These are phyloP conservation scores for Lenzites betulinus DNA, from an alignment of 768 basidiomycete genomes.

Conservation along the genomic window DNA sequence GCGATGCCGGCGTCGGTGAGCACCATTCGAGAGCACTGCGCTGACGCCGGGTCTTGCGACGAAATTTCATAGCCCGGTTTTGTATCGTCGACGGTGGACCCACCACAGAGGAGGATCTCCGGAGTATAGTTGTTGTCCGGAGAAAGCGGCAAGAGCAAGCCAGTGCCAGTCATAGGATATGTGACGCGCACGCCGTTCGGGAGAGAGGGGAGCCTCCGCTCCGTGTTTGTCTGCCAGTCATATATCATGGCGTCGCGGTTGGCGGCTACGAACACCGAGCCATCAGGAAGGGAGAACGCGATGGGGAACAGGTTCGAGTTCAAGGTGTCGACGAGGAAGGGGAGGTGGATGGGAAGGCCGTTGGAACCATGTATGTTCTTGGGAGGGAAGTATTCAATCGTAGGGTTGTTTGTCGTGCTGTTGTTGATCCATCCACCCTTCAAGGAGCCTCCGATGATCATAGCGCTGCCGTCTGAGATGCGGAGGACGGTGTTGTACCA, in stretches of 20 bases:
- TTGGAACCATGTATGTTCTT: conserved; percentile 69
- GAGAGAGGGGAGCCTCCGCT: conserved; percentile 62
- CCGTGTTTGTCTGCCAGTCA: conserved; percentile 66
- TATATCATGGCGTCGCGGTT: conserved; percentile 82
- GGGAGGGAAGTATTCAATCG: conserved; percentile 80
- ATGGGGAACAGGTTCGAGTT: conserved; percentile 86
- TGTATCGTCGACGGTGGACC: conserved; percentile 64
- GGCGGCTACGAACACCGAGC: conserved; percentile 72
- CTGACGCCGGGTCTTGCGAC: conserved; percentile 71
- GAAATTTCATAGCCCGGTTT: conserved; percentile 63
- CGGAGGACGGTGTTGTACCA: conserved; percentile 81
- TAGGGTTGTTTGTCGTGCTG: conserved; percentile 77
- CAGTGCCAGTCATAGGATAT: conserved; percentile 81
- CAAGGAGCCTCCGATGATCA: conserved; percentile 80
- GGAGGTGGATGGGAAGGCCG: conserved; percentile 64
- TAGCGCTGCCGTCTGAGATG: conserved; percentile 74
- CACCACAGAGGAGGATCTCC: conserved; percentile 77
- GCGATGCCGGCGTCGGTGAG: conserved; percentile 66
- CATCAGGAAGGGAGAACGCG: conserved; percentile 70
- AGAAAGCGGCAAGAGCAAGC: conserved; percentile 68
- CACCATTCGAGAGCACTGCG: conserved; percentile 71
- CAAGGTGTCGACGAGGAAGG: conserved; percentile 69
- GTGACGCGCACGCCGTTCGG: conserved; percentile 81
- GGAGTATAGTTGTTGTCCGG: conserved; percentile 63
- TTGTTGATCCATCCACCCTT: conserved; percentile 90